Evolutionary conservation across 345 rosid species (phyloP).

Genomic region (Hibiscus mutabilis): DNA sequence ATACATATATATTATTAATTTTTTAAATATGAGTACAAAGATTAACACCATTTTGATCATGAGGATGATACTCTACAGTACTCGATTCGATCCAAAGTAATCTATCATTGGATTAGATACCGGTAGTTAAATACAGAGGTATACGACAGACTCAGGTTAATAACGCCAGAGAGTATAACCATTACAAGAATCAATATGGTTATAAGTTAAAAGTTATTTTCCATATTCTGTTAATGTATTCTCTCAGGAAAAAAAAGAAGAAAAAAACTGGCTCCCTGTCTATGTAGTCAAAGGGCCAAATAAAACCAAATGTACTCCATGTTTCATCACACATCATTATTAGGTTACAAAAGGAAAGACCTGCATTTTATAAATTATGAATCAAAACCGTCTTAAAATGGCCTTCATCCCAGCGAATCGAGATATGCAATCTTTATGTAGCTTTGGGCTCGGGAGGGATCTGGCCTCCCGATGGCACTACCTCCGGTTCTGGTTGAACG

Average conservation of each 20-base stretch:
- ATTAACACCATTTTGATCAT: too few relatives aligned
- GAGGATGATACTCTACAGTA: too few relatives aligned
- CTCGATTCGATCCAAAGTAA: too few relatives aligned
- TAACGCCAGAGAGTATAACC: too few relatives aligned
- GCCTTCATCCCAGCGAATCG: background rate
- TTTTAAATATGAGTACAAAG: too few relatives aligned
- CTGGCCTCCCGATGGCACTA: conserved; percentile 15
- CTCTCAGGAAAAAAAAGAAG: background rate
- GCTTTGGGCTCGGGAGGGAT: background rate
- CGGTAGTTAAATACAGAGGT: too few relatives aligned
- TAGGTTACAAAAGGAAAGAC: background rate
- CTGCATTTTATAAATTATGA: background rate
- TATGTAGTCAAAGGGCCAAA: background rate
- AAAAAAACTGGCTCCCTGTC: background rate
- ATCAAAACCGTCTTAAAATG: background rate
- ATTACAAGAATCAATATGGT: too few relatives aligned
- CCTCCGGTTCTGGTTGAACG: conserved; percentile 16
- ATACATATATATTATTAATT: too few relatives aligned
- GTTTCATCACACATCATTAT: background rate
- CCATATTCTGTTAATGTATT: background rate
- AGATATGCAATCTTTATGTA: background rate
- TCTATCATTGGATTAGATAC: too few relatives aligned
- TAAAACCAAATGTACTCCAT: background rate
- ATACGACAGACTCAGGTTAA: too few relatives aligned
- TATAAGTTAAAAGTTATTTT: too few relatives aligned